These are phyloP conservation scores for Fusarium denticulatum DNA, from an alignment of 2,329 filamentous ascomycete species.

Conservation along the genomic window DNA sequence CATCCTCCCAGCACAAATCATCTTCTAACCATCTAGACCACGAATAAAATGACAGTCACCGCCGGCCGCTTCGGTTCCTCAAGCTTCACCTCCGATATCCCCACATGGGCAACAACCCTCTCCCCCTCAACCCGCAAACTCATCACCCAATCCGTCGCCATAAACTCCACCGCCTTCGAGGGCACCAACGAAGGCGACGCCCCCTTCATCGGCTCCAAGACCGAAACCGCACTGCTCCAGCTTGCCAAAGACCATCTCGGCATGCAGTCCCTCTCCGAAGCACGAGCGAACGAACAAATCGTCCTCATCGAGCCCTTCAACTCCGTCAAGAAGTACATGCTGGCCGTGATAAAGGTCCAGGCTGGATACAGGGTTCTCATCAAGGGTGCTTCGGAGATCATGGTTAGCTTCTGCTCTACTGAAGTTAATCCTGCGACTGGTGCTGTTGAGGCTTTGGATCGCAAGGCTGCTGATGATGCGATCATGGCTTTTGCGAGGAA, in stretches of 20 bases:
- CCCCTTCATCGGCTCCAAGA: constrained; percentile 80
- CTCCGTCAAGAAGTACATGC: constrained; percentile 78
- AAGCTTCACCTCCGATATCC: constrained; percentile 45
- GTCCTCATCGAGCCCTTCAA: constrained; percentile 79
- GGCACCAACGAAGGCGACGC: constrained; percentile 72
- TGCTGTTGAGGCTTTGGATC: constrained; percentile 57
- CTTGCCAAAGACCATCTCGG: constrained; percentile 73
- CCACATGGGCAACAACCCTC: constrained; percentile 32
- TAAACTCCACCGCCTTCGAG: constrained; percentile 81
- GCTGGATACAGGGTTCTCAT: constrained; percentile 67
- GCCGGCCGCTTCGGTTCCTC: constrained; percentile 66
- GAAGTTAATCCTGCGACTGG: constrained; percentile 57
- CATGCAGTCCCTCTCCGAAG: constrained; percentile 71
- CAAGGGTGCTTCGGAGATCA: constrained; percentile 73
- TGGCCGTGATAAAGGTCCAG: constrained; percentile 64
- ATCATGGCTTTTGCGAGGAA: constrained; percentile 82
- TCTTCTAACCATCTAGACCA: constrained; percentile 42
- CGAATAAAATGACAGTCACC: constrained; percentile 75
- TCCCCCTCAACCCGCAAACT: constrained; percentile 40
- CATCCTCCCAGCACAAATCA: accelerated
- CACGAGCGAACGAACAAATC: constrained; percentile 68
- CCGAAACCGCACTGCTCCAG: constrained; percentile 76
- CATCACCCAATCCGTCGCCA: constrained; percentile 56
- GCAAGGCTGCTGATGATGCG: constrained; percentile 65
- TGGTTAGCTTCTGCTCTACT: constrained; percentile 63